Base-by-base conservation (phyloP, 2,329 filamentous ascomycete genomes). In the Immersiporthe knoxdaviesiana region DNA sequence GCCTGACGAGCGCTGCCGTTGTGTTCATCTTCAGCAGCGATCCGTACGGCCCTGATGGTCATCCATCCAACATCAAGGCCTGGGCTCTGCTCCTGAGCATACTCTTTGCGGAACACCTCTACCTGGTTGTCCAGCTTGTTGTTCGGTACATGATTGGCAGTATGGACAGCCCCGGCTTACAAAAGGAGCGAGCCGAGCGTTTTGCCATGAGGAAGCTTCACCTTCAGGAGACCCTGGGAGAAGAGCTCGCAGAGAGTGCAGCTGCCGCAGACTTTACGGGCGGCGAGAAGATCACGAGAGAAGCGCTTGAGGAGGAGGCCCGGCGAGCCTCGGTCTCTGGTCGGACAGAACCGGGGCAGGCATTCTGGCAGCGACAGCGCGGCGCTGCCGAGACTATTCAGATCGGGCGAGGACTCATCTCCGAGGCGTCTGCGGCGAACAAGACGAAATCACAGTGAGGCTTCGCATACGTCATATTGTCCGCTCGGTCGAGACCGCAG, bases 61-160 rank as follows among this genome's bases (percentile, higher is more conserved):
- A 86, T 21, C 90, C 91, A 0, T 88, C 87, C 59, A 87, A 89
- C 61, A 91, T 97, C 75, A 90, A 88, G 68, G 90, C 85, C 18
- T 97, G 93, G 91, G 92, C 90, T 0, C 83, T 97, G 2, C 85
- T 99, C 6, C 83, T 97, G 24, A 88, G 90, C 27, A 90, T 99
- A 68, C 87, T 98, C 74, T 87, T 97, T 74, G 90, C 93, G 0
- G 96, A 99, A 78, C 95, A 99, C 77, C 81, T 94, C 21, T 98
- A 97, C 78, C 87, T 99, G n/a, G 83, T 90, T 2, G 86, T 92
- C 1, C 90, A 94, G 75, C 85, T 90, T 71, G 86, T 85, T 0
- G 91, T 97, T 5, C 88, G 90, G 54, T 87, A 89, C 66, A 89
- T 90, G 4, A 87, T 99, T 74, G 84, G 84, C 70, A 96, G 94